Conservation (phyloP, 2,329 filamentous ascomycete species). For the Plenodomus lindquistii region DNA sequence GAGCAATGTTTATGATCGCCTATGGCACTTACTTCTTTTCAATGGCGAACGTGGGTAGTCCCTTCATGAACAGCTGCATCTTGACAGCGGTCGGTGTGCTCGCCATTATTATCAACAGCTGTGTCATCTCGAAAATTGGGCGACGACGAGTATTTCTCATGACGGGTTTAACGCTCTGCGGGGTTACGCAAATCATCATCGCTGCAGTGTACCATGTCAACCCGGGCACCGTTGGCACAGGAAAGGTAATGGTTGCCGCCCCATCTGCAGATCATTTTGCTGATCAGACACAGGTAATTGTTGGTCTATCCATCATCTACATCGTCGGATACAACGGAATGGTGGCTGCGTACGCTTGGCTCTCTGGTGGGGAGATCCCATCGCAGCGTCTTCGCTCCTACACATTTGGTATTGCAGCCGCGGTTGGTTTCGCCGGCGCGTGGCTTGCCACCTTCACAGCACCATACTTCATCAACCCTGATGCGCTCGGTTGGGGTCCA, state of each 20-base stretch:
- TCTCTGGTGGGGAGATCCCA: constrained; percentile 61
- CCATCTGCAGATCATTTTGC: neutral
- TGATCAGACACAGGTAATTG: constrained; percentile 44
- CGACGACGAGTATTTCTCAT: constrained; percentile 59
- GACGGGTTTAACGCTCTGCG: constrained; percentile 57
- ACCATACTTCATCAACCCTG: constrained; percentile 63
- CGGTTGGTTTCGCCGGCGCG: constrained; percentile 59
- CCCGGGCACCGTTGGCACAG: constrained; percentile 44
- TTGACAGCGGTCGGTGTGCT: constrained; percentile 58
- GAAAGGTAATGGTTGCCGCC: constrained; percentile 38
- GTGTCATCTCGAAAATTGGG: constrained; percentile 58
- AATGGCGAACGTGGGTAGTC: constrained; percentile 40
- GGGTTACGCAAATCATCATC: constrained; percentile 58
- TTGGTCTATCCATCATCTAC: constrained; percentile 59
- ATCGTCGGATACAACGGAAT: constrained; percentile 59
- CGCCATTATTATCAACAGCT: constrained; percentile 58
- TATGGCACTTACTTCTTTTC: constrained; percentile 42
- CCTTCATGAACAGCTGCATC: constrained; percentile 62
- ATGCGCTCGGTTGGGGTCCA: constrained; percentile 60
- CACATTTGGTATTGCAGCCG: constrained; percentile 59
- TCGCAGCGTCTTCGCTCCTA: constrained; percentile 61
- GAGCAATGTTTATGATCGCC: constrained; percentile 54
- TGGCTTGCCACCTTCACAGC: constrained; percentile 62
- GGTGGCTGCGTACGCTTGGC: constrained; percentile 61
- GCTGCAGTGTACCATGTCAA: constrained; percentile 57